Conservation (phyloP, 2,329 filamentous ascomycete genomes). For the Aspergillus tanneri region DNA sequence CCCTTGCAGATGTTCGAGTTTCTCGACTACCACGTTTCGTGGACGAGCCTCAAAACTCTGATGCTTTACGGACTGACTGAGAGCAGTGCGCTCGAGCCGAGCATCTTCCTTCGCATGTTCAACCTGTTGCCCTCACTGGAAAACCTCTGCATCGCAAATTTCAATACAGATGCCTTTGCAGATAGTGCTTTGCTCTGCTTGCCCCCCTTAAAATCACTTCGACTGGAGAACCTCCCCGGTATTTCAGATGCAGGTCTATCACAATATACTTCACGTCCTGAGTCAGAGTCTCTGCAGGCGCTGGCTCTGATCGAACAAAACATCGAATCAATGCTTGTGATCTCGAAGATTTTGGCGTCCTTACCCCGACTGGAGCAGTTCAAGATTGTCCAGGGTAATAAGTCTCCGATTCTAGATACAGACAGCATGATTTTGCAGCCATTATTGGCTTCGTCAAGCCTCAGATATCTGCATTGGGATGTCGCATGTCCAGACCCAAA, state of each 20-base stretch:
- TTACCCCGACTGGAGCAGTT: slow-evolving; percentile 50
- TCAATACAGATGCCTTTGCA: slow-evolving; percentile 55
- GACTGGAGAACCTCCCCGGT: slow-evolving; percentile 56
- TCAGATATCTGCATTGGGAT: slow-evolving; percentile 60
- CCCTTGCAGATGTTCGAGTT: slow-evolving; percentile 53
- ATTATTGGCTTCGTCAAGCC: slow-evolving; percentile 49
- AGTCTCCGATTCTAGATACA: slow-evolving; percentile 46
- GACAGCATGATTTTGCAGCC: slow-evolving; percentile 48
- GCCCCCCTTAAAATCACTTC: slow-evolving; percentile 52
- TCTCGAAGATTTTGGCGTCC: slow-evolving; percentile 54
- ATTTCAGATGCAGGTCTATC: slow-evolving; percentile 57
- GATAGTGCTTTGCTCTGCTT: slow-evolving; percentile 55
- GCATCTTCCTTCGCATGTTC: slow-evolving; percentile 55
- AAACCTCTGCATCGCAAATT: slow-evolving; percentile 55
- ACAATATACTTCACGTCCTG: slow-evolving; percentile 50
- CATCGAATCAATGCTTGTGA: slow-evolving; percentile 51
- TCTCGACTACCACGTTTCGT: slow-evolving; percentile 53
- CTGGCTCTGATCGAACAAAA: slow-evolving; percentile 56
- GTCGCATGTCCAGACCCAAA: slow-evolving; percentile 41
- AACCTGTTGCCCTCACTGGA: slow-evolving; percentile 53
- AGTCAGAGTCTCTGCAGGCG: slow-evolving; percentile 46
- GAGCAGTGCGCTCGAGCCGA: slow-evolving; percentile 51
- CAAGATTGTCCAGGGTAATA: slow-evolving; percentile 51
- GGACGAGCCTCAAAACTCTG: slow-evolving; percentile 54
- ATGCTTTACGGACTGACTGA: slow-evolving; percentile 50